Evolutionary conservation across 176 grass and related monocot genomes (phyloP).

Genomic region (Musa troglodytarum): DNA sequence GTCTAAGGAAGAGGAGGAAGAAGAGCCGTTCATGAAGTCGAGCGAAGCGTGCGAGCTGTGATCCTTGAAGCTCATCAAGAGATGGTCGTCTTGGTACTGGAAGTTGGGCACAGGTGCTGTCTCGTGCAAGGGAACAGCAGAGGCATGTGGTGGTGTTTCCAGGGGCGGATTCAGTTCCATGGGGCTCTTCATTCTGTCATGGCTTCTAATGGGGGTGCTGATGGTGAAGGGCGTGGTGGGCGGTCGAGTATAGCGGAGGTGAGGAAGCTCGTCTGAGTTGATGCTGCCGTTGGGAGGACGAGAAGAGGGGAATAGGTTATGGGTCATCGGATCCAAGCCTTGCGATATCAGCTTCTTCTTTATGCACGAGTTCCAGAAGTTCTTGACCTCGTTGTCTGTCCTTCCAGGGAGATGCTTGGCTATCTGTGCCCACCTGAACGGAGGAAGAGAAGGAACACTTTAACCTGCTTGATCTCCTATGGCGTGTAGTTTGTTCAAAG

Average conservation of each 20-base stretch:
- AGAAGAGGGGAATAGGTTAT: conserved; percentile 77
- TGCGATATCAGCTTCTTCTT: conserved; percentile 98
- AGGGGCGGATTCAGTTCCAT: conserved; percentile 18
- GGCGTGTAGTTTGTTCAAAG: background rate
- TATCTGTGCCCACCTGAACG: conserved; percentile 80
- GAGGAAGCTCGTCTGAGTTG: conserved; percentile 20
- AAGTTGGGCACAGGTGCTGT: conserved; percentile 32
- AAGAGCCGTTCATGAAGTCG: conserved; percentile 60
- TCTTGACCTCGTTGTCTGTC: conserved; percentile 99
- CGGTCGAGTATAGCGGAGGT: background rate
- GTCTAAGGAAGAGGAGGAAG: conserved; percentile 37
- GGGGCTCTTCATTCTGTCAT: conserved; percentile 18
- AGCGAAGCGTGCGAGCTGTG: conserved; percentile 48
- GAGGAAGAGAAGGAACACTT: background rate
- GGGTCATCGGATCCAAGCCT: conserved; percentile 90
- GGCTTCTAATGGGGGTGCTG: conserved; percentile 55
- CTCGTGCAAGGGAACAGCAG: conserved; percentile 26
- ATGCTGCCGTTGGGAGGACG: conserved; percentile 18
- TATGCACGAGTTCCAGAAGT: conserved; percentile 98
- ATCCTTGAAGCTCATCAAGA: conserved; percentile 64
- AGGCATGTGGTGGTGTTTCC: conserved; percentile 19
- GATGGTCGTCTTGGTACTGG: conserved; percentile 35
- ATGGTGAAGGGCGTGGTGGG: conserved; percentile 74
- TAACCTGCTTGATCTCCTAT: background rate
- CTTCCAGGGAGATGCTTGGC: conserved; percentile 89